A percentile compares a stretch with the other conserved stretches of the same genome.
Conservation (phyloP, 306 rosid genomes). For the Dalbergia oliveri region DNA sequence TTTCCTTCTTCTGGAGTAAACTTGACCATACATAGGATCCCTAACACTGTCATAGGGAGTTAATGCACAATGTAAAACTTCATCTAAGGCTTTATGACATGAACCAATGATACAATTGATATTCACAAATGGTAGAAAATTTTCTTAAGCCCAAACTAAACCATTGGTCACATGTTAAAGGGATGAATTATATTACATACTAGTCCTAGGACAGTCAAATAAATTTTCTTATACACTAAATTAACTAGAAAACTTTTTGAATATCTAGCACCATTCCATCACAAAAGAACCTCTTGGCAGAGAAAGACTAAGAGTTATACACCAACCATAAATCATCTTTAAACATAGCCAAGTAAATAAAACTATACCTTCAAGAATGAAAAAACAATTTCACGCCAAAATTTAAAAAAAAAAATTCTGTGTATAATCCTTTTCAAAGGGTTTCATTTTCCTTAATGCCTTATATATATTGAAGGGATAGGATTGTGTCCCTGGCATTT, state of each 20-base stretch:
- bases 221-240: not conserved
- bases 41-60: too few species aligned
- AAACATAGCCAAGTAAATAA: not conserved
- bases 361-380: not conserved
- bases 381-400: not conserved
- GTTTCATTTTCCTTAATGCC: not conserved
- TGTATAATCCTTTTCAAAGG: not conserved
- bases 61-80: not conserved
- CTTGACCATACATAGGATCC: too few species aligned
- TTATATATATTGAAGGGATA: not conserved
- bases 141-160: not conserved
- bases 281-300: not conserved
- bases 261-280: not conserved
- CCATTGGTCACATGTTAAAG: not conserved
- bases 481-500: not conserved
- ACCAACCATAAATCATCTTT: not conserved
- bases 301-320: not conserved
- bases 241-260: not conserved
- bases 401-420: not conserved
- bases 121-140: not conserved
- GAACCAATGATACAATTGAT: not conserved
- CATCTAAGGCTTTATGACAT: not conserved
- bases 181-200: not conserved
- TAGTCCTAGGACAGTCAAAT: not conserved
- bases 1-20: too few species aligned